Percentiles rank a stretch among this genome's conserved stretches.
Conservation (phyloP, 2,329 filamentous ascomycete genomes). For the Penicillium sp. region DNA sequence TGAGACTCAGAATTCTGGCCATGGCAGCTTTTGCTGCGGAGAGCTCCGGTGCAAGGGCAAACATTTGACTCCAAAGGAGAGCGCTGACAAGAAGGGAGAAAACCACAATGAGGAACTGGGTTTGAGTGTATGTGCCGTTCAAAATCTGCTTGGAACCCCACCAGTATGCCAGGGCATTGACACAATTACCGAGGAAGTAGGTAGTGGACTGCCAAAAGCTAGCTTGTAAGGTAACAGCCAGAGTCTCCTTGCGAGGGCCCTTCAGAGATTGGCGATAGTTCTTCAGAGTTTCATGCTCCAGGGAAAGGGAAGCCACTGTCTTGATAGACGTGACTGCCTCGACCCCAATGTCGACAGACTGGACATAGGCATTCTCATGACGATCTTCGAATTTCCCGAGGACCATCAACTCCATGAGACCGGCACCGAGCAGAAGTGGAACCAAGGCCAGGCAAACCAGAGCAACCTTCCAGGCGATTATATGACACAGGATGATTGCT, state of each 20-base stretch:
- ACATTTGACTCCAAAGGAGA: slow-evolving; percentile 70
- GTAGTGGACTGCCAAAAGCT: slow-evolving; percentile 48
- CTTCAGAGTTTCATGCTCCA: slow-evolving; percentile 50
- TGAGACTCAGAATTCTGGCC: slow-evolving; percentile 52
- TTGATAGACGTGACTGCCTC: slow-evolving; percentile 54
- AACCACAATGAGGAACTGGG: slow-evolving; percentile 72
- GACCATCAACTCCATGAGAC: slow-evolving; percentile 64
- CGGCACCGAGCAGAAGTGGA: slow-evolving; percentile 65
- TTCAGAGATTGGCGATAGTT: slow-evolving; percentile 48
- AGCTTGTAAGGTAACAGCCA: slow-evolving; percentile 48
- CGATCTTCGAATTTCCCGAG: slow-evolving; percentile 58
- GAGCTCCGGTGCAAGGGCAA: slow-evolving; percentile 72
- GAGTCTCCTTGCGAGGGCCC: slow-evolving; percentile 50
- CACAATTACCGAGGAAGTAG: slow-evolving; percentile 56
- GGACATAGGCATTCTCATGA: slow-evolving; percentile 51
- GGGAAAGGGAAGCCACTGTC: slow-evolving; percentile 51
- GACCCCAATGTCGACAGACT: slow-evolving; percentile 51
- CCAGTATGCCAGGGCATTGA: slow-evolving; percentile 76
- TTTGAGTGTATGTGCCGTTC: slow-evolving; percentile 61
- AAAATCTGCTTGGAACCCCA: slow-evolving; percentile 72
- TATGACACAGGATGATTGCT: slow-evolving; percentile 66
- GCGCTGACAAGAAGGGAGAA: slow-evolving; percentile 69
- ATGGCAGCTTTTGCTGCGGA: slow-evolving; percentile 63
- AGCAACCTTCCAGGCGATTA: slow-evolving; percentile 73
- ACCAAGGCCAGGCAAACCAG: slow-evolving; percentile 68